phyloP scores from a whole-genome alignment of 768 basidiomycete species.

The Suillus paluster region DNA sequence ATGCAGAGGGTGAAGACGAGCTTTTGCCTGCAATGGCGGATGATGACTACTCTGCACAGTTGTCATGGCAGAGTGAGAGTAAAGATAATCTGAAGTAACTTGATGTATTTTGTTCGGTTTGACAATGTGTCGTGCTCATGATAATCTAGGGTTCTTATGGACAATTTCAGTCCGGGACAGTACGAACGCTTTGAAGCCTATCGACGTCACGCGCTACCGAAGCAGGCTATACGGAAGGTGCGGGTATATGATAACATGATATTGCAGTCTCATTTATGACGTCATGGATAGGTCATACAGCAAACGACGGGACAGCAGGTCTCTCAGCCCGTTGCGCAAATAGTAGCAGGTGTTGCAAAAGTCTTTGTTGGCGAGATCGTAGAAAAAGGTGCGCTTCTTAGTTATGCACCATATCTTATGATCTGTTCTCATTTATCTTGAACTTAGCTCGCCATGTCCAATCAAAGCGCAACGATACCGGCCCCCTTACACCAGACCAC shows the following conservation, averaged over 20 bases:
- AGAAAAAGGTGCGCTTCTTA: slow-evolving; percentile 65
- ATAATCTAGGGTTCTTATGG: slow-evolving; percentile 77
- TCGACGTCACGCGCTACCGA: slow-evolving; percentile 79
- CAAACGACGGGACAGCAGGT: slow-evolving; percentile 81
- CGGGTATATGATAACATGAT: slow-evolving; percentile 12
- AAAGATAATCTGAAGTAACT: slow-evolving; percentile 84
- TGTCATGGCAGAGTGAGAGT: slow-evolving; percentile 85
- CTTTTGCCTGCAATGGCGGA: slow-evolving; percentile 85
- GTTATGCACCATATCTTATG: neutral
- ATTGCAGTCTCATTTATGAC: neutral
- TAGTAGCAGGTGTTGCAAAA: slow-evolving; percentile 88
- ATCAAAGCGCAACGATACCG: slow-evolving; percentile 67
- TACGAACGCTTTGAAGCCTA: slow-evolving; percentile 92
- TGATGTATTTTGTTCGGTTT: slow-evolving; percentile 17
- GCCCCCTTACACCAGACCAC: slow-evolving; percentile 87
- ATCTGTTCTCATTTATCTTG: neutral
- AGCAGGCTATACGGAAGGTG: slow-evolving; percentile 82
- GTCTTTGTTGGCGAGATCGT: slow-evolving; percentile 94
- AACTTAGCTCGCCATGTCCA: slow-evolving; percentile 76
- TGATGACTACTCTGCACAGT: slow-evolving; percentile 84
- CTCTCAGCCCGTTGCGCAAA: slow-evolving; percentile 85
- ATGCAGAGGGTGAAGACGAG: slow-evolving; percentile 81
- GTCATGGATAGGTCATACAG: slow-evolving; percentile 68
- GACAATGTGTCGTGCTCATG: neutral
- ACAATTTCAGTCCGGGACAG: slow-evolving; percentile 82